Base-by-base conservation (phyloP, 2,329 filamentous ascomycete genomes). In the Fusarium hainanense region DNA sequence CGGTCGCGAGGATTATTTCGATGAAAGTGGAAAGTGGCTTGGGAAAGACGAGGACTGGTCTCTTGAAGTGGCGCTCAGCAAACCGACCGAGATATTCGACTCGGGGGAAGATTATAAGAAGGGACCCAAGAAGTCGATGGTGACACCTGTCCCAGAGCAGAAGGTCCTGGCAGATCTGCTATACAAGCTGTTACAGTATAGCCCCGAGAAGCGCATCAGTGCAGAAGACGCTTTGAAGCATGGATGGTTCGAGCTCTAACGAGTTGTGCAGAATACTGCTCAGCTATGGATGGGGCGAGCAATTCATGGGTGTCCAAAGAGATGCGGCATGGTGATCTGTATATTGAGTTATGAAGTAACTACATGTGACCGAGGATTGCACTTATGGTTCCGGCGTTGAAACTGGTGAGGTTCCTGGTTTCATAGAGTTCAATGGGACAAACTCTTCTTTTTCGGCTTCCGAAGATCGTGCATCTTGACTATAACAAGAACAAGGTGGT, bases 151-250 rank as follows among this genome's bases (percentile, higher is more conserved):
- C 1, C 23, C 32, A 9, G 77, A 78, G 42, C 70, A 72, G 16
- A 54, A 56, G 16, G 18, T 74, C 10, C 59, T 79, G 34, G 69
- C 72, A 10, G 72, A 77, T 49, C 51, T 78, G 4, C 28, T 77
- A 1, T 50, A 66, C 11, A 70, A 69, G 30, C 13, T 78, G 1
- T 64, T 76, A 1, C 54, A 43, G 40, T 75, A 75, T 40, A 32
- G 52, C 1, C 73, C 74, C 0, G 23, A 52, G 4, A 37, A 72
- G 5, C 69, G 77, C 3, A 50, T 69, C 1, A 46, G 48, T 8
- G 60, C 63, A 1, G 64, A 56, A 12, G 63, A 69, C 1, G 67
- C 69, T 1, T 42, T 77, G 9, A 9, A 69, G 1, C 76, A 78
- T 25, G 37, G 43, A 14, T 76, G 71, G 74, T 77, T 77, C 6